Evolutionary conservation across 768 basidiomycete genomes (phyloP).

Genomic region (Bullera alba): DNA sequence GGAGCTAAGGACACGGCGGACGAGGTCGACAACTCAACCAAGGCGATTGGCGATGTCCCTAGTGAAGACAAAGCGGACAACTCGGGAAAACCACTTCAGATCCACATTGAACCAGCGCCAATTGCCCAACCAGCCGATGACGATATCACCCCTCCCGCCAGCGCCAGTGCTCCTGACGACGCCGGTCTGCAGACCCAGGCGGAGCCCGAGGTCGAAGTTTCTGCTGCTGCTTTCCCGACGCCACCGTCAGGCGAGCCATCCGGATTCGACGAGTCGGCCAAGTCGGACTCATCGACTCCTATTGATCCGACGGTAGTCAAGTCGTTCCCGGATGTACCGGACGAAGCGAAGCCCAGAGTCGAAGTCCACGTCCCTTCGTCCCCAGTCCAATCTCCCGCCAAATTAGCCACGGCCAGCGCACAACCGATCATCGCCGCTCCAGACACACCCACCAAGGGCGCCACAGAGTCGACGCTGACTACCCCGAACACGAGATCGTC

Average conservation of each 20-base stretch:
- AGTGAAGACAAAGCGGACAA: background rate
- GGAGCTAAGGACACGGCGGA: background rate
- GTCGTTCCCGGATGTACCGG: constrained; percentile 36
- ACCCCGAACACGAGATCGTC: background rate
- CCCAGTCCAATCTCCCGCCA: constrained; percentile 12
- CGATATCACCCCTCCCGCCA: background rate
- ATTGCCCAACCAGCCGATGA: constrained; percentile 26
- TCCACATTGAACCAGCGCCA: constrained; percentile 32
- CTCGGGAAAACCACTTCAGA: constrained; percentile 15
- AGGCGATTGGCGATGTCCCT: background rate
- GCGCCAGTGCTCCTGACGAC: background rate
- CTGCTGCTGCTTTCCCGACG: constrained; percentile 13
- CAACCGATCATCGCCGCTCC: background rate
- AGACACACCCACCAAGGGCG: too few relatives aligned
- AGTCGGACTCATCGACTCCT: constrained; percentile 13
- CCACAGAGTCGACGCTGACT: too few relatives aligned
- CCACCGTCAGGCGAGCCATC: constrained; percentile 15
- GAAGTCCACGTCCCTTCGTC: constrained; percentile 30
- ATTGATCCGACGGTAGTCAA: constrained; percentile 25
- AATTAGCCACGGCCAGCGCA: background rate
- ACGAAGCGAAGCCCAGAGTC: constrained; percentile 33
- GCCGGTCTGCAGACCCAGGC: background rate
- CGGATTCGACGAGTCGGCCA: too few relatives aligned
- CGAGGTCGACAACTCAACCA: background rate
- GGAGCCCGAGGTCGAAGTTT: background rate